These are phyloP conservation scores for Angomonas deanei DNA, from an alignment of 208 protist species.

Conservation along the genomic window DNA sequence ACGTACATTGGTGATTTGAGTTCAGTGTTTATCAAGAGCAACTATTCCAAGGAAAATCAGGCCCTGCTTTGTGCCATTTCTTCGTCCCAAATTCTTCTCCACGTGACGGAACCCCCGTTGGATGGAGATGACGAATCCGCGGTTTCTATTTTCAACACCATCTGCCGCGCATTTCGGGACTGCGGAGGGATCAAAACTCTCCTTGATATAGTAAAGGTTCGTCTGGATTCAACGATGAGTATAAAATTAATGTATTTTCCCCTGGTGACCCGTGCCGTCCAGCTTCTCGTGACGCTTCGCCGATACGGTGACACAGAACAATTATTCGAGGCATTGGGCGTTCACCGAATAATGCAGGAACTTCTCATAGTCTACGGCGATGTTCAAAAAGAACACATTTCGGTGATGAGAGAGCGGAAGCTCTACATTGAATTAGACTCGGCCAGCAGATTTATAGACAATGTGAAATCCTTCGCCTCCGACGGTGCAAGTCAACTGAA, in stretches of 20 bases:
- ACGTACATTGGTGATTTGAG: conserved; percentile 65
- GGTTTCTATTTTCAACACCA: conserved; percentile 57
- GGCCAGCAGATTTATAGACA: conserved; percentile 76
- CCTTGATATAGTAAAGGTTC: conserved; percentile 62
- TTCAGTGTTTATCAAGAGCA: conserved; percentile 50
- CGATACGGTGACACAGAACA: conserved; percentile 67
- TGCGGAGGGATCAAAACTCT: conserved; percentile 73
- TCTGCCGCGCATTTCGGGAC: conserved; percentile 61
- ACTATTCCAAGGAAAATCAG: conserved; percentile 60
- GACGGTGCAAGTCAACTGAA: conserved; percentile 31
- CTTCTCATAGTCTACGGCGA: conserved; percentile 59
- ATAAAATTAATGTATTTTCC: conserved; percentile 79
- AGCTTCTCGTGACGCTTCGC: conserved; percentile 68
- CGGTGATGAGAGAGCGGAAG: conserved; percentile 56
- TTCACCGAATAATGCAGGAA: conserved; percentile 60
- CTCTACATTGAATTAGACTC: conserved; percentile 63
- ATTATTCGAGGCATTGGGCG: conserved; percentile 76
- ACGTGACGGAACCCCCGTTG: conserved; percentile 57
- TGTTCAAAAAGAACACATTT: conserved; percentile 77
- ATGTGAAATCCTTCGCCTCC: conserved; percentile 33
- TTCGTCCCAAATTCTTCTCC: conserved; percentile 71
- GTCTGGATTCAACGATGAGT: conserved; percentile 54
- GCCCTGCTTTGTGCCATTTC: conserved; percentile 60
- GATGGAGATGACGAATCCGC: conserved; percentile 60
- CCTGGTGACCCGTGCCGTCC: conserved; percentile 71